Evolutionary conservation across 208 protist species (phyloP).

Genomic region (Trichomonas tenax): DNA sequence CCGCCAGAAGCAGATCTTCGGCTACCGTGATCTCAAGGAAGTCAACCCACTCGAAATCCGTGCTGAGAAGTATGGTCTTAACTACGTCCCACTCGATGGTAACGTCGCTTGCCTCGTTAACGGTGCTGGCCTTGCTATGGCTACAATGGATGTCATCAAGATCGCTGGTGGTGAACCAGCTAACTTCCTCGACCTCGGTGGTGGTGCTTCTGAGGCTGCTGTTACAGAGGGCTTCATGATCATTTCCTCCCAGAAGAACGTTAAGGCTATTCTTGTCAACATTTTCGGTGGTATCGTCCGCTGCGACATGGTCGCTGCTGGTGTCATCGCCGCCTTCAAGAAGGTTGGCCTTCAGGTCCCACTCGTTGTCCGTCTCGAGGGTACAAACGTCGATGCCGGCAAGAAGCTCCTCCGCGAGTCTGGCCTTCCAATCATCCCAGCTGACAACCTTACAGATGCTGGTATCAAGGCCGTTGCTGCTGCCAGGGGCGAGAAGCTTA

Average conservation of each 20-base stretch:
- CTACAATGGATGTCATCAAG: conserved; percentile 98
- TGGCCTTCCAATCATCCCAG: conserved; percentile 28
- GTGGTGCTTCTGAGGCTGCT: conserved; percentile 58
- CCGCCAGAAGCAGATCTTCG: conserved; percentile 84
- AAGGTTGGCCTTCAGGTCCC: conserved; percentile 65
- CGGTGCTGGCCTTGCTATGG: conserved; percentile 96
- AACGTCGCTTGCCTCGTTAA: conserved; percentile 76
- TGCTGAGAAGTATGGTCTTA: conserved; percentile 80
- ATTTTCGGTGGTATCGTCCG: conserved; percentile 99
- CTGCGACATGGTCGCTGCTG: conserved; percentile 89
- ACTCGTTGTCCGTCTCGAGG: conserved; percentile 64
- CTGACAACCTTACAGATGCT: conserved; percentile 32
- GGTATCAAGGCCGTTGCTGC: conserved; percentile 29
- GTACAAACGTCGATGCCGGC: conserved; percentile 78
- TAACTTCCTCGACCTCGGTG: conserved; percentile 98
- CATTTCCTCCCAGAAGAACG: conserved; percentile 70
- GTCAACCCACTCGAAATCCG: conserved; percentile 69
- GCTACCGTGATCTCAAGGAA: conserved; percentile 70
- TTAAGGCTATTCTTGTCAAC: conserved; percentile 76
- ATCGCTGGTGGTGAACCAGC: conserved; percentile 84
- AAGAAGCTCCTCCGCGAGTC: conserved; percentile 49
- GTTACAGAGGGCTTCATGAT: conserved; percentile 89
- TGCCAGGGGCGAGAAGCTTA: neutral
- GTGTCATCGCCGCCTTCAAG: conserved; percentile 62
- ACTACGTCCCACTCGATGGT: conserved; percentile 97